Evolutionary conservation across 345 rosid species (phyloP).

Genomic region (Salix brachista): DNA sequence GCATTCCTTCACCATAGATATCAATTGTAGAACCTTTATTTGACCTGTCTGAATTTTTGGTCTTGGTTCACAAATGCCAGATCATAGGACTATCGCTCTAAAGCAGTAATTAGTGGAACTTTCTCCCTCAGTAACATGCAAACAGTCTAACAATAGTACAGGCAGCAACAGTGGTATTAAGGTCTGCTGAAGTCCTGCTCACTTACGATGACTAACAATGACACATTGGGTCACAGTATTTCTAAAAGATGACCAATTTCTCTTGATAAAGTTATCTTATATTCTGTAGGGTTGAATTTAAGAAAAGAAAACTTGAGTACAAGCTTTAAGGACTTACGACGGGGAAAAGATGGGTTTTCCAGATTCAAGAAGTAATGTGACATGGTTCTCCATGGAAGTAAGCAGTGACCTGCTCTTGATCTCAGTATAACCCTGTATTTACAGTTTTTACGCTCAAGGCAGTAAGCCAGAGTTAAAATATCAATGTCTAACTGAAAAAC

Average conservation of each 20-base stretch:
- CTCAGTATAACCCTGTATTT: conserved; percentile 78
- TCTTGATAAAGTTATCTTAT: neutral
- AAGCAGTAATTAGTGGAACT: neutral
- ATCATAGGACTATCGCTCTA: neutral
- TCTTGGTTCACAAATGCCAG: neutral
- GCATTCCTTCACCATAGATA: neutral
- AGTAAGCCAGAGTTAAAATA: neutral
- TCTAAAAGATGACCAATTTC: neutral
- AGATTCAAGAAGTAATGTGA: conserved; percentile 67
- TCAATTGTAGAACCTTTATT: neutral
- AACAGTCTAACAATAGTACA: neutral
- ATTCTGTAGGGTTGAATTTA: neutral
- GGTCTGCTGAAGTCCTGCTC: neutral
- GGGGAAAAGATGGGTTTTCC: conserved; percentile 64
- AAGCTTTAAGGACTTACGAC: conserved; percentile 51
- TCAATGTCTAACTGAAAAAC: neutral
- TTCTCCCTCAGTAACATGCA: neutral
- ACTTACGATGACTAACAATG: neutral
- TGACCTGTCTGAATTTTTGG: neutral
- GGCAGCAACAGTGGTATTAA: neutral
- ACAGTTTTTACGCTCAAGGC: neutral
- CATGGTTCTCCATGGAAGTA: conserved; percentile 82
- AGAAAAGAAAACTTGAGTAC: neutral
- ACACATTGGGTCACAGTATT: neutral
- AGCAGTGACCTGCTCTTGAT: conserved; percentile 85